Percentiles rank a stretch among this genome's conserved stretches.
These are phyloP conservation scores for Amyloporia xantha DNA, from an alignment of 768 basidiomycete genomes.

Conservation along the genomic window DNA sequence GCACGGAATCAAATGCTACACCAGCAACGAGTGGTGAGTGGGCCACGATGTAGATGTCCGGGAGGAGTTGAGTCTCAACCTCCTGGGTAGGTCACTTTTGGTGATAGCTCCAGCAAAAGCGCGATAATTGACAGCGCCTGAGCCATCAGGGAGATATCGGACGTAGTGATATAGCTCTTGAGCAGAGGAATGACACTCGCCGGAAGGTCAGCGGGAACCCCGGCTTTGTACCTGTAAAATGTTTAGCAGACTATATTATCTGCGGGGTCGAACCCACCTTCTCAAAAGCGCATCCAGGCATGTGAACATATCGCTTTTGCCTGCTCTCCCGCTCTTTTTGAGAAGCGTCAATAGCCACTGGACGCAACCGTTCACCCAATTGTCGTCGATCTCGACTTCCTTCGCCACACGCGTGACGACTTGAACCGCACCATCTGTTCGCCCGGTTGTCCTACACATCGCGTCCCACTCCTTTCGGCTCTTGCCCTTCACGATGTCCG, in stretches of 20 bases:
- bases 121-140: slow-evolving; percentile 63
- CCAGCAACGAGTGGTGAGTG: slow-evolving; percentile 77
- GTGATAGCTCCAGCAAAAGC: slow-evolving; percentile 62
- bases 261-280: slow-evolving; percentile 40
- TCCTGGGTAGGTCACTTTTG: slow-evolving; percentile 64
- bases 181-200: slow-evolving; percentile 64
- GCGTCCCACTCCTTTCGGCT: slow-evolving; percentile 75
- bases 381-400: slow-evolving; percentile 60
- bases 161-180: slow-evolving; percentile 63
- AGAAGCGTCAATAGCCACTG: slow-evolving; percentile 72
- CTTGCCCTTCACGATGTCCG: slow-evolving; percentile 59
- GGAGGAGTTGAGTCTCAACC: slow-evolving; percentile 64
- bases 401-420: slow-evolving; percentile 81
- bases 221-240: slow-evolving; percentile 38
- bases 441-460: slow-evolving; percentile 63
- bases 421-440: slow-evolving; percentile 68
- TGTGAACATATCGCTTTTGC: slow-evolving; percentile 75
- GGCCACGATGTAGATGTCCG: slow-evolving; percentile 61
- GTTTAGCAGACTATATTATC: neutral
- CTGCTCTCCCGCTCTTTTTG: slow-evolving; percentile 70
- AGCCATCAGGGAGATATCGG: slow-evolving; percentile 74
- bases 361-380: slow-evolving; percentile 78
- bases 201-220: slow-evolving; percentile 52
- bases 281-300: slow-evolving; percentile 68
- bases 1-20: slow-evolving; percentile 71